A percentile compares a stretch with the other conserved stretches of the same genome.
phyloP scores from a whole-genome alignment of 139 green algal genomes.

The Tetradesmus obliquus region DNA sequence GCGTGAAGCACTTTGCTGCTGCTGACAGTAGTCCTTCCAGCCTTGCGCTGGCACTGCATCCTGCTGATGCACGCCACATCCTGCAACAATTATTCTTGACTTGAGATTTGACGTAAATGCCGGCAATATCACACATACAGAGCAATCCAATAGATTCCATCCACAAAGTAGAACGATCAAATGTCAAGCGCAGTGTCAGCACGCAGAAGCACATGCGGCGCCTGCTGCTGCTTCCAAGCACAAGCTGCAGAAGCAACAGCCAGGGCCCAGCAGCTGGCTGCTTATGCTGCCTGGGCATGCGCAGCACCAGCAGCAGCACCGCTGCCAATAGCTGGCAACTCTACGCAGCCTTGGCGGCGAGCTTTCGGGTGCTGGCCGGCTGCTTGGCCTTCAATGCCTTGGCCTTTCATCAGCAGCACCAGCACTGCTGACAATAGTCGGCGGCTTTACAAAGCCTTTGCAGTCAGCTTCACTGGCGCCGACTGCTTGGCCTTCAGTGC shows the following conservation, averaged over 20 bases:
- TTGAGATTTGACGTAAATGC: background rate
- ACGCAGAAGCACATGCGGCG: background rate
- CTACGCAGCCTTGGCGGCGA: background rate
- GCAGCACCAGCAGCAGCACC: background rate
- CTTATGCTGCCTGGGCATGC: background rate
- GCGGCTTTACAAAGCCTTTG: background rate
- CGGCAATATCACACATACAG: too few relatives aligned
- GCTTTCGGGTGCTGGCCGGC: background rate
- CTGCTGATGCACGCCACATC: too few relatives aligned
- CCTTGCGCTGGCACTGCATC: too few relatives aligned
- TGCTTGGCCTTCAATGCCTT: slow-evolving; percentile 37
- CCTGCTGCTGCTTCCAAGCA: background rate
- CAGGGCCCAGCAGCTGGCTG: background rate
- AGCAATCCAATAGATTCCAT: too few relatives aligned
- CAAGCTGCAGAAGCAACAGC: background rate
- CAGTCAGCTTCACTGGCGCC: background rate
- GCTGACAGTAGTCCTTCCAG: too few relatives aligned
- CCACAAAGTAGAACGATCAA: too few relatives aligned
- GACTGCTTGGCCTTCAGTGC: slow-evolving; percentile 35
- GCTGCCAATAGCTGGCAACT: too few relatives aligned
- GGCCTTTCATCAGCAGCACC: background rate
- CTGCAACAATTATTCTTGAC: background rate
- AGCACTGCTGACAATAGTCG: too few relatives aligned
- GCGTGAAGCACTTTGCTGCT: too few relatives aligned
- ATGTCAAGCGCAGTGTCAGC: too few relatives aligned